These are phyloP conservation scores for Hypholoma fasciculare DNA, from an alignment of 768 basidiomycete genomes.

Conservation along the genomic window DNA sequence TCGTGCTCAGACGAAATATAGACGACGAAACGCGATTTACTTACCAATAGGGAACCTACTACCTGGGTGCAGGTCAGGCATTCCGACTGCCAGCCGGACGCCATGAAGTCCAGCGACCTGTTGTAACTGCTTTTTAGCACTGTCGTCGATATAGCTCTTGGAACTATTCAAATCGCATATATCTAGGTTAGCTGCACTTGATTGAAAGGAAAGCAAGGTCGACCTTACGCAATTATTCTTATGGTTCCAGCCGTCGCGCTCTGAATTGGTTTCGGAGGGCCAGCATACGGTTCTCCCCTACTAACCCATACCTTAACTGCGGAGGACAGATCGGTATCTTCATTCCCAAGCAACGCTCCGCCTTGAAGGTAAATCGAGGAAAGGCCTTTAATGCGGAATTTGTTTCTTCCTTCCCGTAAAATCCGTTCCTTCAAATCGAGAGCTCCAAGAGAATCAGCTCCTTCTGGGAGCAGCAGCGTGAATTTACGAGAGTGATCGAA, in stretches of 20 bases:
- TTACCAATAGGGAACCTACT: conserved; percentile 31
- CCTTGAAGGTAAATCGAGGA: conserved; percentile 25
- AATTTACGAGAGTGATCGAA: conserved; percentile 33
- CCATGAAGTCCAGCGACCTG: conserved; percentile 26
- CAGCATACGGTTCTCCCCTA: background rate
- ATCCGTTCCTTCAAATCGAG: conserved; percentile 13
- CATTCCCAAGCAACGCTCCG: conserved; percentile 17
- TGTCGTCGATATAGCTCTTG: background rate
- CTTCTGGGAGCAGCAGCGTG: conserved; percentile 18
- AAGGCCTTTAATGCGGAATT: conserved; percentile 33
- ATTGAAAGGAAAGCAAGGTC: background rate
- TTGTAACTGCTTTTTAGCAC: conserved; percentile 14
- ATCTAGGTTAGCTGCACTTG: background rate
- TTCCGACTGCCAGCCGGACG: conserved; percentile 30
- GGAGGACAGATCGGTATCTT: background rate
- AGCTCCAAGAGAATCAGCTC: background rate
- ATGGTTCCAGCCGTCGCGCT: background rate
- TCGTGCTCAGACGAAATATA: background rate
- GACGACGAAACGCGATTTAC: background rate
- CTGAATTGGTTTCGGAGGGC: background rate
- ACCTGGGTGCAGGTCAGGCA: conserved; percentile 42
- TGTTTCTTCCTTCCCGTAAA: conserved; percentile 36
- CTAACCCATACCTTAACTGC: background rate
- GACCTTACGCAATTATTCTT: background rate
- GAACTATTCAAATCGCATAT: background rate